Base-by-base conservation (phyloP, 1,139 yeast species). In the Citeromyces hawaiiensis region DNA sequence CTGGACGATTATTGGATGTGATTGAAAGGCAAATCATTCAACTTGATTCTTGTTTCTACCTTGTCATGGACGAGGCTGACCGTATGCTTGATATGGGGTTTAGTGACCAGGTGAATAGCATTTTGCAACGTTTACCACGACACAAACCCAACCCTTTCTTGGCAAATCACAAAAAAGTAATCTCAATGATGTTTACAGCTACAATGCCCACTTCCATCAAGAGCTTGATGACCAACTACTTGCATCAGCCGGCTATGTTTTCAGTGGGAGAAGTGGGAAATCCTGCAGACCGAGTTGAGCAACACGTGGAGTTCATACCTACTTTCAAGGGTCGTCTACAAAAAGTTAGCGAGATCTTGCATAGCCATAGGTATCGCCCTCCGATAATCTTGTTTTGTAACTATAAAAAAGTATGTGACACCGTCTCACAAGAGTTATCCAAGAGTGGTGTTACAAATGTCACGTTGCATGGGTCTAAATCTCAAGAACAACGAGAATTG, bases 11-110 rank as follows among this genome's bases (percentile, higher is more conserved):
- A 39, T 67, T 86, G 11, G 98, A 91, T 51, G 76, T 86, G 41
- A 50, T 88, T 13, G 91, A 83, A 42, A 65, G 83, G 41, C 74
- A 75, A 21, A 63, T 82, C 13, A 48, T 87, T 2, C 72, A 71
- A 2, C 59, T 88, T 34, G 63, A 62, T 37, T 75, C 74, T 45
- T 76, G 94, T 47, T 69, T 70, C 45, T 83, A 76, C 47, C 62
- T 88, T 14, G 78, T 85, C 2, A 68, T 87, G 66, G 97, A 88
- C 61, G 97, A 88, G 58, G 96, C 96, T 1, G 97, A 88, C 56
- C 67, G 87, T 51, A 88, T 88, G 96, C 79, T 91, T 36, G 96
- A 88, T 54, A 69, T 88, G 72, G 97, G 97, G 2, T 88, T 91
- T 56, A 96, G 87, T 51, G 83, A 75, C 38, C 86, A 86, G 47